Base-by-base conservation (phyloP, 1,139 yeast species). In the Diutina ranongensis region DNA sequence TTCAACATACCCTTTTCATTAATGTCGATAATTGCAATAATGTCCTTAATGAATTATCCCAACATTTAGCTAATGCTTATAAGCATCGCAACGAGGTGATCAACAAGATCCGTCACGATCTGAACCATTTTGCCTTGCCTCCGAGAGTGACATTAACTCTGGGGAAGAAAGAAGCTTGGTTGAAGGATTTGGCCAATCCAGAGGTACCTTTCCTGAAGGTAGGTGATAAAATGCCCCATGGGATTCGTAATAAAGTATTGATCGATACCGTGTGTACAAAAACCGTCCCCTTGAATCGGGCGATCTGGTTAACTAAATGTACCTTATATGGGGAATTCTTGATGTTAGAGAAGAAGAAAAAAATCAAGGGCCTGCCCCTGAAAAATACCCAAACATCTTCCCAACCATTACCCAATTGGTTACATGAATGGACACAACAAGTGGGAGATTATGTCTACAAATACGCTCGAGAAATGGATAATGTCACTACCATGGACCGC, bases 101-200 rank as follows among this genome's bases (percentile, higher is more conserved):
- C 52, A 83, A 84, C 55, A 78, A 80, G 52, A 76, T 85, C 44
- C 64, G 67, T 20, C 60, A 67, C 35, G 75, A 70, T 25, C 69
- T 82, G 21, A 64, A 66, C 28, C 70, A 76, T 10, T 85, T 80
- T 63, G 78, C 74, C 55, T 84, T 84, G 22, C 96, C 94, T 0
- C 89, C 92, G 10, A 67, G 96, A 51, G 95, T 89, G 18, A 89
- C 97, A 0, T 64, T 89, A 32, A 88, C 97, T 0, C 94, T 89
- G 48, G 83, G 82, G 57, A 84, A 85, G 57, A 73, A 82, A 50
- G 95, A 87, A 51, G 69, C 79, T 1, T 89, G 98, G 98, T 65
- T 89, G 45, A 72, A 74, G 46, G 95, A 87, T 56, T 67, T 89
- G 46, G 85, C 94, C 1, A 73, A 83, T 47, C 75, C 82, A 0